Base-by-base conservation (phyloP, 2,329 filamentous ascomycete genomes). In the Colletotrichum graminicola region DNA sequence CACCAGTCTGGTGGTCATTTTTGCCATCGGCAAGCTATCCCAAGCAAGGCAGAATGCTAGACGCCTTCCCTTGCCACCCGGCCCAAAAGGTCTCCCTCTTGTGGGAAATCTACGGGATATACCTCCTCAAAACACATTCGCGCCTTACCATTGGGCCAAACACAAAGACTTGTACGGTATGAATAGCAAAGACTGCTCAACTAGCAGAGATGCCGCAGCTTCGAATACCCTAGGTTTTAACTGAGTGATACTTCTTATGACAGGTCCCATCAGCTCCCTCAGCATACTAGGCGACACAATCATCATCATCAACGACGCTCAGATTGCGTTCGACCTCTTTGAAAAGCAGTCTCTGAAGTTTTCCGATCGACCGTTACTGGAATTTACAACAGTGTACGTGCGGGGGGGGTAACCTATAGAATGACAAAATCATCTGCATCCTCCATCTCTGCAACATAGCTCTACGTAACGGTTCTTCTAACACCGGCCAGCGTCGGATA, bases 351-450 rank as follows among this genome's bases (percentile, higher is more conserved):
- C 52, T 32, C 18, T 55, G 11, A 14, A 1, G 2, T 36, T 36
- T 21, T 55, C 52, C 5, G 32, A 18, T 6, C 52, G 52, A 12
- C 52, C 32, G 1, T 6, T 1, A 10, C 18, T 55, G 32, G 2
- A 7, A n/a, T 55, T 36, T 29, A 2, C 16, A 4, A 8, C 23
- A 1, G 1, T 14, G 32, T 55, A 14, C 5, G 52, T 36, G 5
- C 5, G 18, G 5, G 10, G 18, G 18, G 8, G 4, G 21, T n/a
- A 14, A 36, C 4, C 52, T 5, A 16, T 21, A 55, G 52, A 36
- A 8, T 8, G 18, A 2, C 10, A n/a, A 23, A 11, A 1, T 7
- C 10, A 7, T 16, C 11, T n/a, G 0, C 5, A 12, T 23, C 21
- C 21, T 21, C 21, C 1, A 2, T 34, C 2, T 3, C 18, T n/a